These are phyloP conservation scores for Phytopythium vexans DNA, from an alignment of 352 stramenopile genomes.

Conservation along the genomic window DNA sequence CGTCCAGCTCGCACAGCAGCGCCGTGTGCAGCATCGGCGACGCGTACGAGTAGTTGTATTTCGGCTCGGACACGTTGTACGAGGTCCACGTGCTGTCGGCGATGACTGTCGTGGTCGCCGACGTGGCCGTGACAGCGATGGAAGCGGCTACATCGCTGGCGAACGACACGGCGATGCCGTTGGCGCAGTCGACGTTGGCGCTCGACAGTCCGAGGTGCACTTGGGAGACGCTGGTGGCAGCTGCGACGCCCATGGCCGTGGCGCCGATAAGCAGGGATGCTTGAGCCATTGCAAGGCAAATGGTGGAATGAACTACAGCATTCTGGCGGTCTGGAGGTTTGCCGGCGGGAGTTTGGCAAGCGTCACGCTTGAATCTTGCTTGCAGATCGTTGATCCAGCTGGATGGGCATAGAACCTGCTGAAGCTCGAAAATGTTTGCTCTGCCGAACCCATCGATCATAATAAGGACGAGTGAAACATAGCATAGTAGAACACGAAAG, in stretches of 20 bases:
- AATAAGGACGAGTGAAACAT: too few relatives aligned
- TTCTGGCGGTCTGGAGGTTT: too few relatives aligned
- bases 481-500: too few relatives aligned
- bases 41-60: conserved; percentile 50
- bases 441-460: too few relatives aligned
- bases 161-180: conserved; percentile 41
- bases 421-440: too few relatives aligned
- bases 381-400: too few relatives aligned
- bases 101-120: conserved; percentile 12
- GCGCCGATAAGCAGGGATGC: conserved; percentile 5
- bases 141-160: conserved; percentile 22
- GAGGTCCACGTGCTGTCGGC: conserved; percentile 26
- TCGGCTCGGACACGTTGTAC: conserved; percentile 29
- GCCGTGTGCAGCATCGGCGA: conserved; percentile 50
- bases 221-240: conserved; percentile 29
- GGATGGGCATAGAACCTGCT: too few relatives aligned
- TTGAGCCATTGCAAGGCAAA: conserved; percentile 19
- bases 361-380: too few relatives aligned
- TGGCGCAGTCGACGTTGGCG: conserved; percentile 21
- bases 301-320: conserved; percentile 13
- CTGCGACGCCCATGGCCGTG: conserved; percentile 15
- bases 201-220: conserved; percentile 43
- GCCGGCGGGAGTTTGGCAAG: too few relatives aligned
- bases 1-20: conserved; percentile 31
- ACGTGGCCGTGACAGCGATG: conserved; percentile 26